Percentiles rank a stretch among this genome's conserved stretches.
Conservation (phyloP, 495 filamentous ascomycete genomes). For the Cladorrhinum samala region DNA sequence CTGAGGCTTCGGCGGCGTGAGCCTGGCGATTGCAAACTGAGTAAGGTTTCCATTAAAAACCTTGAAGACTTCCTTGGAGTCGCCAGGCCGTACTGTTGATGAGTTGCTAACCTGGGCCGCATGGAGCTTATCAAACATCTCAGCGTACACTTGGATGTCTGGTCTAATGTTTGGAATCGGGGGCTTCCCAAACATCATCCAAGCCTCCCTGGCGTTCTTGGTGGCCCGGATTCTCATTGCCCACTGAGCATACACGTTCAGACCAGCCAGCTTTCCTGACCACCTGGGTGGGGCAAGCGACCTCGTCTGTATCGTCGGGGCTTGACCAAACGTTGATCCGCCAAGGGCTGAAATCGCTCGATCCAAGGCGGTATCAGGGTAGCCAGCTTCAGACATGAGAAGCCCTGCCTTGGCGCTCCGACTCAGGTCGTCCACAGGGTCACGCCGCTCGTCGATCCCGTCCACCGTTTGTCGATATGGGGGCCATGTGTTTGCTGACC, state of each 20-base stretch:
- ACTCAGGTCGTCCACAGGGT: slow-evolving; percentile 36
- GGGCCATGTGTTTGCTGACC: slow-evolving; percentile 40
- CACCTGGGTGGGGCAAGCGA: slow-evolving; percentile 19
- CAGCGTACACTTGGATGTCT: slow-evolving; percentile 31
- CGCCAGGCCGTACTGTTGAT: slow-evolving; percentile 31
- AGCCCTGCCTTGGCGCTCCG: slow-evolving; percentile 33
- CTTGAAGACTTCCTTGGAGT: slow-evolving; percentile 31
- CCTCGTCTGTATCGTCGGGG: slow-evolving; percentile 39
- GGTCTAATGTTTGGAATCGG: slow-evolving; percentile 22
- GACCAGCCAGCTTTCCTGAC: slow-evolving; percentile 15
- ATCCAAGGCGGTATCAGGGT: slow-evolving; percentile 28
- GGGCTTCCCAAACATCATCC: slow-evolving; percentile 34
- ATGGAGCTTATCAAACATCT: slow-evolving; percentile 42
- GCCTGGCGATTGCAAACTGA: slow-evolving; percentile 35
- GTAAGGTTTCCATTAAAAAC: slow-evolving; percentile 36
- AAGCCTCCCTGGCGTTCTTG: slow-evolving; percentile 40
- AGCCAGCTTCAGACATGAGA: slow-evolving; percentile 38
- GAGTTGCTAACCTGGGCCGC: slow-evolving; percentile 11
- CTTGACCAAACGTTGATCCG: slow-evolving; percentile 23
- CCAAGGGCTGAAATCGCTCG: slow-evolving; percentile 31
- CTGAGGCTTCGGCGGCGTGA: slow-evolving; percentile 31
- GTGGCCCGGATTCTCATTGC: slow-evolving; percentile 34
- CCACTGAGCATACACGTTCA: slow-evolving; percentile 31
- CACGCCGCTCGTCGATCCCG: slow-evolving; percentile 37
- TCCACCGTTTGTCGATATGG: slow-evolving; percentile 39